Evolutionary conservation across 2,329 filamentous ascomycete genomes (phyloP).

Genomic region (Xylogone sp.): DNA sequence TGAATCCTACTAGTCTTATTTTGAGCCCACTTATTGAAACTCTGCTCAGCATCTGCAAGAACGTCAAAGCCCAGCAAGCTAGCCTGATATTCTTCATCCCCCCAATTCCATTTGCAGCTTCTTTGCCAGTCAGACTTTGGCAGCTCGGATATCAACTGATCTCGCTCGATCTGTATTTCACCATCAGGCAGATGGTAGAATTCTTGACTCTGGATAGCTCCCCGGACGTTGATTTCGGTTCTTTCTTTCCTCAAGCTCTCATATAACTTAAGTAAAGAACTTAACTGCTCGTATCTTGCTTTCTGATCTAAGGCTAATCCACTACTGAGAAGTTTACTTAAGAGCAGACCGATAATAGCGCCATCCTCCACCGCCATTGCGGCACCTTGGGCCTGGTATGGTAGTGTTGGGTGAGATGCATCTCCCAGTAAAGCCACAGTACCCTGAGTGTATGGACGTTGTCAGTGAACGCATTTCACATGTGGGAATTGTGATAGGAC

Average conservation of each 20-base stretch:
- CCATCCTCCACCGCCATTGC: slow-evolving; percentile 58
- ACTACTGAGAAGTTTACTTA: not conserved
- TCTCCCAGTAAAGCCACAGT: slow-evolving; percentile 53
- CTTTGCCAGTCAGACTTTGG: not conserved
- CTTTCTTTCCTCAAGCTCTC: slow-evolving; percentile 3
- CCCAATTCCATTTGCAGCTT: not conserved
- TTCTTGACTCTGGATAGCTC: not conserved
- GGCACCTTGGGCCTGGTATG: slow-evolving; percentile 51
- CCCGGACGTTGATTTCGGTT: not conserved
- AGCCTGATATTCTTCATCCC: not conserved
- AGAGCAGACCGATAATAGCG: not conserved
- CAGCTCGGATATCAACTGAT: not conserved
- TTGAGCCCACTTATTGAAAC: not conserved
- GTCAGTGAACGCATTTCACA: too few species aligned
- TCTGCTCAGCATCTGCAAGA: not conserved
- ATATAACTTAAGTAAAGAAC: not conserved
- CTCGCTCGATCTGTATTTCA: not conserved
- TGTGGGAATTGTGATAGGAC: too few species aligned
- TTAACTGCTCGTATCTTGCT: too few species aligned
- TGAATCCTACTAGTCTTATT: too few species aligned
- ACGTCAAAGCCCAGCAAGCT: not conserved
- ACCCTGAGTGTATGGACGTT: too few species aligned
- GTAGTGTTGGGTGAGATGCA: slow-evolving; percentile 58
- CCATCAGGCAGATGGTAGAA: slow-evolving; percentile 1
- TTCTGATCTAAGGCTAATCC: too few species aligned